phyloP scores from a whole-genome alignment of 2,329 filamentous ascomycete species.

The Ilyonectria destructans region DNA sequence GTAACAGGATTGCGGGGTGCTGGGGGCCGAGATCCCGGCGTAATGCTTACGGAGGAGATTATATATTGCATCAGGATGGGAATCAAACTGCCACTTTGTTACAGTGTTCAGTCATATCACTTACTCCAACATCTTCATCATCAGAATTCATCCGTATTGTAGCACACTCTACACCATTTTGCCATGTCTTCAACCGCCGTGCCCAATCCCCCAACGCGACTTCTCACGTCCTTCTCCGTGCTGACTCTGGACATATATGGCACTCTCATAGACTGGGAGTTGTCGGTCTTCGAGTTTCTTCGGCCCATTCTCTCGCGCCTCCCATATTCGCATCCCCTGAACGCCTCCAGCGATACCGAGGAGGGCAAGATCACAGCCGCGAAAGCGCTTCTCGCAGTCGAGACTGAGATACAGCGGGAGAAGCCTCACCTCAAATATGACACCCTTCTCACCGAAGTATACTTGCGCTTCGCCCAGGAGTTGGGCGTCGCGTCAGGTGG shows the following conservation, averaged over 20 bases:
- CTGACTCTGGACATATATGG: slow-evolving; percentile 87
- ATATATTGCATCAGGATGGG: neutral
- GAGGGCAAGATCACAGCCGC: slow-evolving; percentile 39
- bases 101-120: neutral
- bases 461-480: slow-evolving; percentile 44
- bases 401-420: neutral
- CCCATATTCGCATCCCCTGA: slow-evolving; percentile 55
- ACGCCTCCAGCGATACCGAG: slow-evolving; percentile 64
- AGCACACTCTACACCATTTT: neutral
- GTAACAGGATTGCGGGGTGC: neutral
- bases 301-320: slow-evolving; percentile 63
- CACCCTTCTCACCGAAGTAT: slow-evolving; percentile 1
- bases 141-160: neutral
- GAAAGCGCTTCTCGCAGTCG: neutral
- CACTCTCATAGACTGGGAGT: slow-evolving; percentile 85
- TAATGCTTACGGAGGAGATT: neutral
- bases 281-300: slow-evolving; percentile 73
- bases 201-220: slow-evolving; percentile 18
- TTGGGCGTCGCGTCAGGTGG: slow-evolving; percentile 10
- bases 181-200: slow-evolving; percentile 4
- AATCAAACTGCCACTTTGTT: too few relatives aligned
- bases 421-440: slow-evolving; percentile 4
- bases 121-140: too few relatives aligned
- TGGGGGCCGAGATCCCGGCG: neutral
- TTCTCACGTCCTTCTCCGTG: slow-evolving; percentile 53